Evolutionary conservation across 2,329 filamentous ascomycete species (phyloP), one percentile per base, ranked within the genome.

Genomic region (Beauveria australis): DNA sequence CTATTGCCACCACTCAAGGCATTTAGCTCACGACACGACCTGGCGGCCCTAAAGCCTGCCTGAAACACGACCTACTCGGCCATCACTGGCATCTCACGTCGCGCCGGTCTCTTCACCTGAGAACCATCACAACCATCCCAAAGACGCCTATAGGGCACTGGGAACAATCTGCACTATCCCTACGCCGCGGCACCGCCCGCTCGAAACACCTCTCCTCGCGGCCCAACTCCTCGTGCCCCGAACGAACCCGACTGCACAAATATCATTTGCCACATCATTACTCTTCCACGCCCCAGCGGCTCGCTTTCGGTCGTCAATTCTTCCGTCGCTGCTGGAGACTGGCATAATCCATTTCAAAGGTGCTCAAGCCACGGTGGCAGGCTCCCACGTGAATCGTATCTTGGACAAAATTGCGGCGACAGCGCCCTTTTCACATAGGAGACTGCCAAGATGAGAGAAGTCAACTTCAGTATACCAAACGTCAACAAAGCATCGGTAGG

Each of bases 401-500:
- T 47, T 19, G 22, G n/a, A 49, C 57, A 59, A 59, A 33, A 59
- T 53, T 47, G 49, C 22, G 57, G 57, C 48, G 30, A 53, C 28
- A 37, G 57, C 57, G 57, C 57, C 40, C 40, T 59, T 53, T 59
- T 59, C 57, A 59, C 57, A 52, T 28, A 59, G 57, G 57, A 59
- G 57, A 46, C 57, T 59, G 57, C 65, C 84, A 93, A 75, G 77
- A 99, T 99, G 94, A 91, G 94, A 80, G 94, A 99, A 85, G 92
- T 96, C 79, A 97, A 97, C 78, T 97, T 97, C 79, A 97, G 92
- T 79, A 97, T 97, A 74, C 93, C 94, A 59, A 97, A 94, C 82
- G 92, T 95, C 84, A 97, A 97, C 79, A 97, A 97, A 88, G 94
- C 94, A 71, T 96, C 93, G 62, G 92, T 96, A 71, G 93, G 93